phyloP scores from a whole-genome alignment of 73 alveolate species.

The Diophrys appendiculata region DNA sequence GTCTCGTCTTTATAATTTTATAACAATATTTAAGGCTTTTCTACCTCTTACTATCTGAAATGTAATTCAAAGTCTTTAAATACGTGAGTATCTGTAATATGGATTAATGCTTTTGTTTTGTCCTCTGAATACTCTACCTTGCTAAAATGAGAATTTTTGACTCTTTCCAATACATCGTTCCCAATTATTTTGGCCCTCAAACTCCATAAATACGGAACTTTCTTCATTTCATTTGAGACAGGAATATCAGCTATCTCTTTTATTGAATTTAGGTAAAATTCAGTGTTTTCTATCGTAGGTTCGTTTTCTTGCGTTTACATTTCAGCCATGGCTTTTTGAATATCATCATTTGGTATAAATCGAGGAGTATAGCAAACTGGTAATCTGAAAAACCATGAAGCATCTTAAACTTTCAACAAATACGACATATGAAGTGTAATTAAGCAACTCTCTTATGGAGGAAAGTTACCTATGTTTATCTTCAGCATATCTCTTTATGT shows the following conservation, averaged over 20 bases:
- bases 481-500: conserved; percentile 32
- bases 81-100: conserved; percentile 5
- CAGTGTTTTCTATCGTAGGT: neutral
- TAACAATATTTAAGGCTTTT: conserved; percentile 16
- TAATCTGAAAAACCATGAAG: conserved; percentile 31
- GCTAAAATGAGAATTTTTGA: neutral
- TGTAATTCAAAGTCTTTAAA: conserved; percentile 17
- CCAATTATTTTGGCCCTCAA: neutral
- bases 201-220: conserved; percentile 5
- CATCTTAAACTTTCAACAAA: conserved; percentile 45
- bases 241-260: neutral
- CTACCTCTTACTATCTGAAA: conserved; percentile 15
- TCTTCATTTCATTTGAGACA: neutral
- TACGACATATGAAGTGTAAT: conserved; percentile 18
- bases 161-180: conserved; percentile 1
- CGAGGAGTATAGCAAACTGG: conserved; percentile 28
- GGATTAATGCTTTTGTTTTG: neutral
- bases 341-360: conserved; percentile 4
- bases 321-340: neutral
- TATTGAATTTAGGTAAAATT: too few species aligned
- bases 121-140: neutral
- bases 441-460: conserved; percentile 35
- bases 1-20: conserved; percentile 9
- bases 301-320: neutral
- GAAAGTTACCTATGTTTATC: conserved; percentile 58